Percentiles rank a stretch among this genome's conserved stretches.
Conservation (phyloP, 441 rosid genomes). For the Mallotus japonicus region DNA sequence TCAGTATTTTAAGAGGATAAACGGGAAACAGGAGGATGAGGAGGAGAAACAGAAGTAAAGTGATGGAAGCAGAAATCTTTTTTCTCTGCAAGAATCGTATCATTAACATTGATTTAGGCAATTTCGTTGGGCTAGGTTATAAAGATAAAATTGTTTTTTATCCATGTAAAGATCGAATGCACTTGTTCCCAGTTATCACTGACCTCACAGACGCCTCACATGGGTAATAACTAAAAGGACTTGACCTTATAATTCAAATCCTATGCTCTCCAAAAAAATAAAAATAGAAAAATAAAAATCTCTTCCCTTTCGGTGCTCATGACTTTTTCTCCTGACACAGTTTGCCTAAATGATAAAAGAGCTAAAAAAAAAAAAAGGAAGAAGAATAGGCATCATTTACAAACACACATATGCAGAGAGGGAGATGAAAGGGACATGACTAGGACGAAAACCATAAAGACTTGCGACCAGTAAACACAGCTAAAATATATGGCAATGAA, state of each 20-base stretch:
- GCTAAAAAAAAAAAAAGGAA: not conserved
- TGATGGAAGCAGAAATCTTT: not conserved
- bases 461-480: constrained; percentile 25
- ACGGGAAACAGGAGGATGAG: not conserved
- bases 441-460: constrained; percentile 46
- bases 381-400: constrained; percentile 14
- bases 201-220: constrained; percentile 30
- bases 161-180: constrained; percentile 10
- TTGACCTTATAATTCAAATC: not conserved
- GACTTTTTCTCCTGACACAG: constrained; percentile 41
- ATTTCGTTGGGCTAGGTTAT: not conserved
- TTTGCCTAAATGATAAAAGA: constrained; percentile 29
- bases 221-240: constrained; percentile 32
- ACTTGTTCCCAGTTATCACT: constrained; percentile 9
- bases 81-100: not conserved
- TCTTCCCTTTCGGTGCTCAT: constrained; percentile 43
- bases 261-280: not conserved
- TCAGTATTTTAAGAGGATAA: not conserved
- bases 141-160: not conserved
- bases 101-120: not conserved
- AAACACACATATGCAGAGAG: constrained; percentile 19
- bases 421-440: constrained; percentile 53
- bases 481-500: constrained; percentile 32
- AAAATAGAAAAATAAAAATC: not conserved
- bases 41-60: too few relatives aligned